Evolutionary conservation across 768 basidiomycete species (phyloP).

Genomic region (Grammothele lineata): DNA sequence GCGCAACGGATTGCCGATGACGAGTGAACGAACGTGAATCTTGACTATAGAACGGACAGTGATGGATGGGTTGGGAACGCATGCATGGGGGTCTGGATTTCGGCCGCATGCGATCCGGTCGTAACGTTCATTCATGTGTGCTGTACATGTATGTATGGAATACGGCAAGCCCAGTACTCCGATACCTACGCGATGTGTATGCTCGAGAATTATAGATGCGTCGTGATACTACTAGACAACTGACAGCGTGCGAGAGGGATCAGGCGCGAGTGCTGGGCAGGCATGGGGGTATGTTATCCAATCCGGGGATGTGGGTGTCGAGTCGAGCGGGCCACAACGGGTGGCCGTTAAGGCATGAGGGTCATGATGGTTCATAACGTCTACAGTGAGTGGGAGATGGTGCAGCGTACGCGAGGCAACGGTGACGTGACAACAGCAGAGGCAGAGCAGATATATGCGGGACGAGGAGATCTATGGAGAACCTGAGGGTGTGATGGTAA

Average conservation of each 20-base stretch:
- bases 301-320: slow-evolving; percentile 1
- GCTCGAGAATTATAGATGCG: slow-evolving; percentile 19
- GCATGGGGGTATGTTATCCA: slow-evolving; percentile 16
- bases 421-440: slow-evolving; percentile 13
- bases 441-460: too few species aligned
- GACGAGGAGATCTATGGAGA: slow-evolving; percentile 22
- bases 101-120: slow-evolving; percentile 1
- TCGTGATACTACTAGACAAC: slow-evolving; percentile 14
- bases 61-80: background rate
- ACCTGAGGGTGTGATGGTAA: slow-evolving; percentile 37
- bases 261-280: too few species aligned
- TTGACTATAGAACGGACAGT: too few species aligned
- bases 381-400: too few species aligned
- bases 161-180: slow-evolving; percentile 15
- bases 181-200: slow-evolving; percentile 16
- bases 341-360: too few species aligned
- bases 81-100: background rate
- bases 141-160: slow-evolving; percentile 14
- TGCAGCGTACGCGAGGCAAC: too few species aligned
- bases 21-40: slow-evolving; percentile 17
- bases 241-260: too few species aligned
- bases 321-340: too few species aligned
- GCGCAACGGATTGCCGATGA: slow-evolving; percentile 61
- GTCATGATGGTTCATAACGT: too few species aligned
- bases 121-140: slow-evolving; percentile 11